A percentile compares a stretch with the other conserved stretches of the same genome.
Conservation (phyloP, 495 filamentous ascomycete species). For the Xylaria flabelliformis region DNA sequence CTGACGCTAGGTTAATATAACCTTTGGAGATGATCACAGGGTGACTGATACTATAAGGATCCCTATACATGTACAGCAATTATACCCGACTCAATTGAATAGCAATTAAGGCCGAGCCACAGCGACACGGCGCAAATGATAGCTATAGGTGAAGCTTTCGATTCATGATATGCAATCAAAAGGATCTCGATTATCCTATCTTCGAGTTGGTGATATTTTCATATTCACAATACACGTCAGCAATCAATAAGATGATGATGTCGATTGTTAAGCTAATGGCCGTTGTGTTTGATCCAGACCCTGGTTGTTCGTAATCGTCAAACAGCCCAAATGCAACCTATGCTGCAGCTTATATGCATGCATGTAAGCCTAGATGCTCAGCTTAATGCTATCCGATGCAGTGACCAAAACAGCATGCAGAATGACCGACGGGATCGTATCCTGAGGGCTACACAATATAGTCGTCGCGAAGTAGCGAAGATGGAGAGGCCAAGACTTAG, state of each 20-base stretch:
- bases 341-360: not conserved
- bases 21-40: not conserved
- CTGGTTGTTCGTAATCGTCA: too few species aligned
- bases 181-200: not conserved
- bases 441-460: not conserved
- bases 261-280: not conserved
- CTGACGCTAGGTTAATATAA: conserved; percentile 25
- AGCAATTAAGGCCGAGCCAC: not conserved
- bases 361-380: not conserved
- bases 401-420: not conserved
- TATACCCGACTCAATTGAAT: conserved; percentile 8
- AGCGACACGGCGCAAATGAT: not conserved
- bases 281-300: not conserved
- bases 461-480: not conserved
- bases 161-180: not conserved
- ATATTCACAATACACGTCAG: not conserved
- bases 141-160: not conserved
- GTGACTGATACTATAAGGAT: not conserved
- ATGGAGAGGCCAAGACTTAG: not conserved
- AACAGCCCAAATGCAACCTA: not conserved
- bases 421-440: not conserved
- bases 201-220: not conserved
- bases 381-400: not conserved
- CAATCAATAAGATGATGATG: not conserved
- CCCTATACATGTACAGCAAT: not conserved